A percentile compares a stretch with the other conserved stretches of the same genome.
Evolutionary conservation across 352 stramenopile species (phyloP).

Genomic region (Peronospora destructor): DNA sequence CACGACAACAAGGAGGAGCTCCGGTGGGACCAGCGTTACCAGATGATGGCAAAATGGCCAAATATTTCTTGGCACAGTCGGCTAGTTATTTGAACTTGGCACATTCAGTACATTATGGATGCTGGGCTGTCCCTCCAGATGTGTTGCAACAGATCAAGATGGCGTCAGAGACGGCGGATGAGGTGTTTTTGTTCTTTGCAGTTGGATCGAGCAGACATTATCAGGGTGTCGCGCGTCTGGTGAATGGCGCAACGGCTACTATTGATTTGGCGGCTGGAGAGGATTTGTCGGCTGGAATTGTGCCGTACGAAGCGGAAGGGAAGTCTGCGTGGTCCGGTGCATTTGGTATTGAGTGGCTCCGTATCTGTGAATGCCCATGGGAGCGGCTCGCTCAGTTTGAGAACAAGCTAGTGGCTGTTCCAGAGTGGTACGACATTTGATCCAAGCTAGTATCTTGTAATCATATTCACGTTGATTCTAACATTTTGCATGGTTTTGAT

Average conservation of each 20-base stretch:
- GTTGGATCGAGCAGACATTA: slow-evolving; percentile 73
- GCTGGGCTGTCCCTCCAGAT: slow-evolving; percentile 50
- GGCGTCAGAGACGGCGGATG: slow-evolving; percentile 60
- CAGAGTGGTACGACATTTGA: slow-evolving; percentile 45
- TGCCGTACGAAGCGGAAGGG: slow-evolving; percentile 56
- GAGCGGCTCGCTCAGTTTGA: slow-evolving; percentile 68
- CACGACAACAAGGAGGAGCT: neutral
- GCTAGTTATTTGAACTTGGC: slow-evolving; percentile 79
- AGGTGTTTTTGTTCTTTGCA: slow-evolving; percentile 78
- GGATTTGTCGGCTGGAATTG: slow-evolving; percentile 36
- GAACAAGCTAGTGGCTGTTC: slow-evolving; percentile 52
- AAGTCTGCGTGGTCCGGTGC: slow-evolving; percentile 47
- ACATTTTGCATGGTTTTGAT: slow-evolving; percentile 8
- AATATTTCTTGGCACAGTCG: slow-evolving; percentile 81
- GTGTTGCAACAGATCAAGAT: slow-evolving; percentile 62
- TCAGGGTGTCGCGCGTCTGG: slow-evolving; percentile 59
- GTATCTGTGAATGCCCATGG: slow-evolving; percentile 84
- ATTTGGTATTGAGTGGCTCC: slow-evolving; percentile 78
- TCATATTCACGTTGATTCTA: neutral
- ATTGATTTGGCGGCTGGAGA: slow-evolving; percentile 33
- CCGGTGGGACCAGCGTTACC: slow-evolving; percentile 35
- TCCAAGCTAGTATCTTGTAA: neutral
- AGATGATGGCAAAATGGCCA: slow-evolving; percentile 66
- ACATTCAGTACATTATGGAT: slow-evolving; percentile 65
- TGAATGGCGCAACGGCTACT: slow-evolving; percentile 29